Evolutionary conservation across 2,329 filamentous ascomycete genomes (phyloP).

Genomic region (Fusarium incarnatum): DNA sequence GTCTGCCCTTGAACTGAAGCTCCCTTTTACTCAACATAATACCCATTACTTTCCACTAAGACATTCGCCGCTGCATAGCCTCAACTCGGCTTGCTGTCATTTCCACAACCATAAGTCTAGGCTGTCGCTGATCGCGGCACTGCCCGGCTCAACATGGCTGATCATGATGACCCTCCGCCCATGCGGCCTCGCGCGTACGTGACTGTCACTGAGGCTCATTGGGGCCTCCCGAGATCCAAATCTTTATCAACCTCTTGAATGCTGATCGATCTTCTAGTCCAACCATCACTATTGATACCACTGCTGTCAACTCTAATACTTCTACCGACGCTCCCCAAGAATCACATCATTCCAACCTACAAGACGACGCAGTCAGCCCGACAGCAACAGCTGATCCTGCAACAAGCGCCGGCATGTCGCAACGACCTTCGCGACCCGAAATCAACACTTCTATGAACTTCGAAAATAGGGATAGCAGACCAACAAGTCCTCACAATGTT

Average conservation of each 20-base stretch:
- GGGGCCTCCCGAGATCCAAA: slow-evolving; percentile 25
- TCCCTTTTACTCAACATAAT: slow-evolving; percentile 33
- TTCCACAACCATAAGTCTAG: slow-evolving; percentile 16
- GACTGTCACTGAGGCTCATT: slow-evolving; percentile 11
- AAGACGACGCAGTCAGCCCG: slow-evolving; percentile 57
- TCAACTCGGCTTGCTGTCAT: slow-evolving; percentile 21
- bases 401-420: slow-evolving; percentile 39
- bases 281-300: slow-evolving; percentile 67
- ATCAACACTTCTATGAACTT: slow-evolving; percentile 69
- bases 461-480: slow-evolving; percentile 73
- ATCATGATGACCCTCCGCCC: slow-evolving; percentile 41
- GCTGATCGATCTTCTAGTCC: slow-evolving; percentile 53
- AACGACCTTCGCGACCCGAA: slow-evolving; percentile 53
- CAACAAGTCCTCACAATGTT: slow-evolving; percentile 79
- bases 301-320: slow-evolving; percentile 52
- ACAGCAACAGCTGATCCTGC: slow-evolving; percentile 52
- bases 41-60: slow-evolving; percentile 5
- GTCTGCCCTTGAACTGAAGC: slow-evolving; percentile 33
- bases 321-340: slow-evolving; percentile 49
- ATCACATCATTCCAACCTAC: slow-evolving; percentile 46
- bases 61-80: slow-evolving; percentile 43
- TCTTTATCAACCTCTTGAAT: slow-evolving; percentile 23
- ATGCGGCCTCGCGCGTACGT: slow-evolving; percentile 46
- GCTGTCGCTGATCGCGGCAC: slow-evolving; percentile 25
- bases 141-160: slow-evolving; percentile 38